Evolutionary conservation across 2,329 filamentous ascomycete genomes (phyloP), one percentile per base, ranked within the genome.

Genomic region (Shiraia sp.): DNA sequence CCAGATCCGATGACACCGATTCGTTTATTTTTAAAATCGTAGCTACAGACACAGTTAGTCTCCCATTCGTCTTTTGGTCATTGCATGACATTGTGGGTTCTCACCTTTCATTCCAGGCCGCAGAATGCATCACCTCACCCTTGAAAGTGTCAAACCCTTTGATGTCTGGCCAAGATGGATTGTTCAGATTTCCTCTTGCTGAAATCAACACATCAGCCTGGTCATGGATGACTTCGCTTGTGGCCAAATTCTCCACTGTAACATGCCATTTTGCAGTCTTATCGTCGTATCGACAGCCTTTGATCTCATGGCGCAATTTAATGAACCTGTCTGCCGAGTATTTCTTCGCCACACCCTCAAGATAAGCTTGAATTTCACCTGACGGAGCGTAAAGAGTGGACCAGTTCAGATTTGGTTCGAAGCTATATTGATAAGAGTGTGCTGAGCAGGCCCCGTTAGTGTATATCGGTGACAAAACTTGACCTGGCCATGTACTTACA

Each of bases 371-470:
- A n/a, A 72, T 72, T 36, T 72, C 69, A 3, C 36, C 33, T 2
- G 65, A 53, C 1, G 72, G 70, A 0, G 71, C 68, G 32, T 74
- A 74, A 7, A 73, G 53, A 1, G 64, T 59, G 1, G 65, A 69
- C 72, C 71, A 74, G 28, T 69, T 58, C 5, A 51, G 65, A 32
- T 72, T 73, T 1, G 71, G 70, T 36, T 71, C 70, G 47, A 74
- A 74, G 1, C 68, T 67, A 45, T 68, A 74, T 51, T 73, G 70
- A 40, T 73, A 74, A 0, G 70, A 72, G 43, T 73, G 69, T 31
- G 68, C 61, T 65, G 32, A 17, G 19, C 8, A 22, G 4, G 19
- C 8, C 4, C 8, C 8, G 19, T 22, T 22, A 22, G 12, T 15
- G 9, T 8, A 8, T 6, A n/a, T 4, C 10, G 10, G 10, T 19